A percentile compares a stretch with the other conserved stretches of the same genome.
These are phyloP conservation scores for Corylus heterophylla DNA, from an alignment of 306 rosid species.

Conservation along the genomic window DNA sequence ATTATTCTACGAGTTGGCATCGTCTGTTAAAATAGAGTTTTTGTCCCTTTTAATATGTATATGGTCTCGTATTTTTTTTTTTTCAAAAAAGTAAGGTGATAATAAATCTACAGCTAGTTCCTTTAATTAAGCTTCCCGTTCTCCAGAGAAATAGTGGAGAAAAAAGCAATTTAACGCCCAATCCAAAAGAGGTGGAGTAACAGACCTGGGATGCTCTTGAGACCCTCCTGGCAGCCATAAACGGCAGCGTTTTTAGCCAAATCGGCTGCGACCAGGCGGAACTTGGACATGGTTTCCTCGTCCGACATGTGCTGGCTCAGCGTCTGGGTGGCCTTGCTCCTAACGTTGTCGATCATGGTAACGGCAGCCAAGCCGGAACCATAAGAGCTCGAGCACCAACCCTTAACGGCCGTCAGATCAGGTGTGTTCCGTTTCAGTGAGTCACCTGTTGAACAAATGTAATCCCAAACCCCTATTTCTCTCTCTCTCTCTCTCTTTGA, in stretches of 20 bases:
- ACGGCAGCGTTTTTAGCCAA: background rate
- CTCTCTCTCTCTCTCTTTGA: background rate
- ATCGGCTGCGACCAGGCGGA: background rate
- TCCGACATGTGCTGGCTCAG: background rate
- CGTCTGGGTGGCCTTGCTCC: background rate
- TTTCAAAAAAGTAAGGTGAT: too few relatives aligned
- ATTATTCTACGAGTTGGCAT: too few relatives aligned
- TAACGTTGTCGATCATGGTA: too few relatives aligned
- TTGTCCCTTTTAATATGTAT: too few relatives aligned
- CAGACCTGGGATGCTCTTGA: slow-evolving; percentile 23
- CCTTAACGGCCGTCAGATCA: slow-evolving; percentile 3
- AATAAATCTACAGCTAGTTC: too few relatives aligned
- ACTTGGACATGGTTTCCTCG: slow-evolving; percentile 3
- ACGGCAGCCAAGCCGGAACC: too few relatives aligned
- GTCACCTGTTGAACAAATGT: background rate
- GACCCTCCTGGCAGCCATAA: background rate
- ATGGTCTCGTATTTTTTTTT: too few relatives aligned
- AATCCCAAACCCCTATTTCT: slow-evolving; percentile 13
- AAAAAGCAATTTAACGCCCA: too few relatives aligned
- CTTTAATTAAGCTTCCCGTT: too few relatives aligned
- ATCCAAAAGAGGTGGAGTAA: background rate
- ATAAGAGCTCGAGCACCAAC: background rate
- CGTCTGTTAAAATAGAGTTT: too few relatives aligned
- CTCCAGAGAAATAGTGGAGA: too few relatives aligned
- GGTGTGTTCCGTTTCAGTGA: slow-evolving; percentile 13